These are phyloP conservation scores for Trifolium pratense DNA, from an alignment of 306 rosid genomes.

Conservation along the genomic window DNA sequence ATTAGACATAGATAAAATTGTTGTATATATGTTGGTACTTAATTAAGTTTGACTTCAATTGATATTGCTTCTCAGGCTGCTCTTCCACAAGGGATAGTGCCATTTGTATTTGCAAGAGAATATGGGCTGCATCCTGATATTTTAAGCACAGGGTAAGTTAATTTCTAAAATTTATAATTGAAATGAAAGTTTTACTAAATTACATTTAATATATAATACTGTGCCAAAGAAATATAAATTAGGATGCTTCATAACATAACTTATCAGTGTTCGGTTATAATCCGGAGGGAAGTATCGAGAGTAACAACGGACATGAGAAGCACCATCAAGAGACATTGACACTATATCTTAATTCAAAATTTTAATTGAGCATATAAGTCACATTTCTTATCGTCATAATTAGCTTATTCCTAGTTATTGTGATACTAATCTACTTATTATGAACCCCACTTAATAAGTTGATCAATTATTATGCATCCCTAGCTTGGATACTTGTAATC, in stretches of 20 bases:
- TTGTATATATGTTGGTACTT: neutral
- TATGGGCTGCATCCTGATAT: constrained; percentile 91
- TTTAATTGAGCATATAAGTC: too few species aligned
- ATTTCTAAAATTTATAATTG: neutral
- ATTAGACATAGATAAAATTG: constrained; percentile 1
- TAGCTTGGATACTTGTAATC: constrained; percentile 40
- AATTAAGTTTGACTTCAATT: constrained; percentile 5
- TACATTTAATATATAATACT: too few species aligned
- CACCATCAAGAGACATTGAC: too few species aligned
- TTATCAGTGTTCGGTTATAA: too few species aligned
- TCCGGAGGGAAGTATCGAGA: too few species aligned
- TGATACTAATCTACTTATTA: neutral
- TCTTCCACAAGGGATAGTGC: constrained; percentile 96
- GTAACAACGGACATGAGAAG: too few species aligned
- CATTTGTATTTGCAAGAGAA: constrained; percentile 94
- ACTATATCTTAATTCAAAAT: too few species aligned
- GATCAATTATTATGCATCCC: constrained; percentile 31
- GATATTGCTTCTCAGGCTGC: constrained; percentile 70
- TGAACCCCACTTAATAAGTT: constrained; percentile 33
- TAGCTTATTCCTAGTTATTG: too few species aligned
- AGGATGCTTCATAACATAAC: too few species aligned
- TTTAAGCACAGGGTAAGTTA: constrained; percentile 84
- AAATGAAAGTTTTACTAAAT: too few species aligned
- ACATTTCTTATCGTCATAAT: too few species aligned
- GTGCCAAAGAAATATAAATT: too few species aligned